Evolutionary conservation across 1,284 basidiomycete genomes (phyloP), one percentile per base, ranked within the genome.

Genomic region (Cryptococcus neoformans): DNA sequence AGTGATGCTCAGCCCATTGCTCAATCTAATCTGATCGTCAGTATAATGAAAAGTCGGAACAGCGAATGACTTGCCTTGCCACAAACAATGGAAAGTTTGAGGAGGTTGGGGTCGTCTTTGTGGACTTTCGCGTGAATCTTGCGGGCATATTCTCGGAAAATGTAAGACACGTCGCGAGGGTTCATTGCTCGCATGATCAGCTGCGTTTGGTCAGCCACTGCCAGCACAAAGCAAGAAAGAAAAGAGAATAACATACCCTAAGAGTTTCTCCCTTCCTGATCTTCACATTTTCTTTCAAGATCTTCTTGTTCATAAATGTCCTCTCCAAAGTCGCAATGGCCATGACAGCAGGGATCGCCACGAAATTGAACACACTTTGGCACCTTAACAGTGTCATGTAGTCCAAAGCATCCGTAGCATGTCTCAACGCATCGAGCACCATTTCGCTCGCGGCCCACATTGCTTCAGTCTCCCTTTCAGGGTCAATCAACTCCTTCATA

Each of bases 331-430:
- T 99, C 6, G 96, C 94, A 65, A 99, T 89, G 0, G 95, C 93
- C 95, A 99, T 98, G 21, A 87, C 85, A 38, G 90, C 91, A 9
- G 95, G 95, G 59, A 98, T 92, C 3, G 95, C 92, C 67, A 91
- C 93, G 79, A 99, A 99, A 78, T 92, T 92, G 83, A 99, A 99
- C 35, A 97, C 85, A 58, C 83, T 88, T 79, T 98, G 95, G 77
- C 90, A 94, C 76, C 85, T 88, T 66, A 99, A 80, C 49, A 97
- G 76, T 34, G 85, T 82, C 63, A 99, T 82, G 76, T 98, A 99
- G 74, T 99, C 95, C 66, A 99, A 80, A 7, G 89, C 82, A 70
- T 93, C 90, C 14, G 85, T 85, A 10, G 89, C 83, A 69, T 98
- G 94, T 44, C 87, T 80, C 56, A 99, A 81, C 12, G 90, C 91